Evolutionary conservation across 2,329 filamentous ascomycete species (phyloP).

Genomic region (Bipolaris gigantea): DNA sequence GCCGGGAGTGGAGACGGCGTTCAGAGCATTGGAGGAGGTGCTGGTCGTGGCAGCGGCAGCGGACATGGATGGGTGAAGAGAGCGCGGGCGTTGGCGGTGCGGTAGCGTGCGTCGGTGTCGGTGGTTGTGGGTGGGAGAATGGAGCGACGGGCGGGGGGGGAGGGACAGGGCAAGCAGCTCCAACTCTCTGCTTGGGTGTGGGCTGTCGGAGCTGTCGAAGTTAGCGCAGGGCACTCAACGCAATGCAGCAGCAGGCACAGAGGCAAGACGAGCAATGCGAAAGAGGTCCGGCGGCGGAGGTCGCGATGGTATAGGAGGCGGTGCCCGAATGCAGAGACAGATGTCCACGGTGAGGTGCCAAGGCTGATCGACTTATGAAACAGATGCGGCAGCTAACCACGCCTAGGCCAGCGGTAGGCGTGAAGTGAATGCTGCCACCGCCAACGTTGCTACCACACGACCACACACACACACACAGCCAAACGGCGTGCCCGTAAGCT

Average conservation of each 20-base stretch:
- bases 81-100: slow-evolving; percentile 17
- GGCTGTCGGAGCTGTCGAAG: slow-evolving; percentile 18
- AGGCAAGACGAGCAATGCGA: slow-evolving; percentile 1
- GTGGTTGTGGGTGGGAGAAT: slow-evolving; percentile 10
- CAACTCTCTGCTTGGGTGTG: slow-evolving; percentile 13
- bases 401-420: slow-evolving; percentile 16
- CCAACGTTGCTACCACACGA: not conserved
- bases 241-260: not conserved
- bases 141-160: slow-evolving; percentile 19
- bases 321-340: slow-evolving; percentile 25
- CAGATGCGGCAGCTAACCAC: slow-evolving; percentile 26
- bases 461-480: not conserved
- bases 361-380: slow-evolving; percentile 30
- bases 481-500: not conserved
- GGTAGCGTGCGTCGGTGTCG: slow-evolving; percentile 10
- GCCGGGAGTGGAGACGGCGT: slow-evolving; percentile 40
- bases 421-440: slow-evolving; percentile 6
- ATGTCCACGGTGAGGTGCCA: slow-evolving; percentile 24
- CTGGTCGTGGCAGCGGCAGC: slow-evolving; percentile 33
- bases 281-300: slow-evolving; percentile 25
- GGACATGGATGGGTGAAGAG: slow-evolving; percentile 37
- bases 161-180: slow-evolving; percentile 16
- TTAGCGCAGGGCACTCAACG: slow-evolving; percentile 30
- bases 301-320: slow-evolving; percentile 24
- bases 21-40: slow-evolving; percentile 42